Conservation (phyloP, 495 filamentous ascomycete genomes). For the Penicillium ochrochloron region DNA sequence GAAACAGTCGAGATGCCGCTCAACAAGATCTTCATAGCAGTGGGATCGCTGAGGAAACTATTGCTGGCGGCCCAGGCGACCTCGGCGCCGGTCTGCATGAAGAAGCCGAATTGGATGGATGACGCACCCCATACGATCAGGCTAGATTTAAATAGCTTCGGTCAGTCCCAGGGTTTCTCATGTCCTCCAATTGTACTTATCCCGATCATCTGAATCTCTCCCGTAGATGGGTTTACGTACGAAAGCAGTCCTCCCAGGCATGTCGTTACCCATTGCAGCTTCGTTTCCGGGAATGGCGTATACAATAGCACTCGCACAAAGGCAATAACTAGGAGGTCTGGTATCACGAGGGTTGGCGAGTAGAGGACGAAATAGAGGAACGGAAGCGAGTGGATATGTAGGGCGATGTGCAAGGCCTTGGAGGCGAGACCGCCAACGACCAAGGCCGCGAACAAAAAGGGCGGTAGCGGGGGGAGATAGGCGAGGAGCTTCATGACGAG, state of each 20-base stretch:
- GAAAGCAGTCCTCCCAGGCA: constrained; percentile 35
- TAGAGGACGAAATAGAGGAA: constrained; percentile 45
- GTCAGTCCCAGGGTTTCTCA: constrained; percentile 11
- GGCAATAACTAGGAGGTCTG: constrained; percentile 41
- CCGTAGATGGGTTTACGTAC: constrained; percentile 29
- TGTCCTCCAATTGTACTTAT: neutral
- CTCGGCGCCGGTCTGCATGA: constrained; percentile 48
- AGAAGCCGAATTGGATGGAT: constrained; percentile 48
- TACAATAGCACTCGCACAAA: constrained; percentile 35
- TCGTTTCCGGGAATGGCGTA: constrained; percentile 26
- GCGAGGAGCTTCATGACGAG: constrained; percentile 29
- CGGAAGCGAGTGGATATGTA: constrained; percentile 41
- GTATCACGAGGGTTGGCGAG: constrained; percentile 42
- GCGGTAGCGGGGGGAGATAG: constrained; percentile 33
- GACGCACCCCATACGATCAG: constrained; percentile 39
- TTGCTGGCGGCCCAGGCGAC: constrained; percentile 44
- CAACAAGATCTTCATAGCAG: constrained; percentile 49
- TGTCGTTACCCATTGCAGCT: constrained; percentile 35
- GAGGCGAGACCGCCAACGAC: constrained; percentile 42
- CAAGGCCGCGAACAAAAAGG: constrained; percentile 42
- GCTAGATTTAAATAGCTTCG: constrained; percentile 16
- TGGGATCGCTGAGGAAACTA: constrained; percentile 47
- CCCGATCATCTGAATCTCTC: neutral
- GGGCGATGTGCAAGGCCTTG: constrained; percentile 42
- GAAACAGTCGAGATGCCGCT: constrained; percentile 44